phyloP scores from a whole-genome alignment of 805 yeast species.

The Metschnikowia cubensis region DNA sequence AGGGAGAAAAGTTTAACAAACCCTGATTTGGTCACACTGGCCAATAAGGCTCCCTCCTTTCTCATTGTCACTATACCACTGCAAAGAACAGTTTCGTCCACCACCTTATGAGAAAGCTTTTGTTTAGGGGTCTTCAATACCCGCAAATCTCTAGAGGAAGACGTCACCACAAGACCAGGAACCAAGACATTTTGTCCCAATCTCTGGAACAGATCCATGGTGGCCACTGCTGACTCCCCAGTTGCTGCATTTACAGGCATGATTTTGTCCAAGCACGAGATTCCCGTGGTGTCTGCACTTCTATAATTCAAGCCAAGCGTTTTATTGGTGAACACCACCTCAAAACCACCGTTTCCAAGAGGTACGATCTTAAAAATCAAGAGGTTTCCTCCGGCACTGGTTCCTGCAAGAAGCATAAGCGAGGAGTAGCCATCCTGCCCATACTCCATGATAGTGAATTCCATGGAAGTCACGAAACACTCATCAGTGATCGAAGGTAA shows the following conservation, averaged over 20 bases:
- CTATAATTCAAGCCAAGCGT: slow-evolving; percentile 35
- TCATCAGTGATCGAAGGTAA: slow-evolving; percentile 30
- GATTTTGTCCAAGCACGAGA: slow-evolving; percentile 50
- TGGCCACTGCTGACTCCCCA: slow-evolving; percentile 67
- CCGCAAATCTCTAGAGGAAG: slow-evolving; percentile 59
- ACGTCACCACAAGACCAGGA: slow-evolving; percentile 58
- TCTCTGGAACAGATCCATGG: slow-evolving; percentile 50
- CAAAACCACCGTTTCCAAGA: slow-evolving; percentile 54
- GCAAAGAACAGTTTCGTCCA: slow-evolving; percentile 44
- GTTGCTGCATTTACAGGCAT: slow-evolving; percentile 53
- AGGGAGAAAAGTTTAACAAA: slow-evolving; percentile 46
- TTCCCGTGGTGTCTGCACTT: slow-evolving; percentile 41
- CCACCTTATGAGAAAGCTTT: slow-evolving; percentile 60
- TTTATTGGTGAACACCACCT: slow-evolving; percentile 48
- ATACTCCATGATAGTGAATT: slow-evolving; percentile 67
- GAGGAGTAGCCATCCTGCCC: slow-evolving; percentile 69
- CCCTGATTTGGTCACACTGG: slow-evolving; percentile 44
- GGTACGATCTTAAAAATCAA: slow-evolving; percentile 65
- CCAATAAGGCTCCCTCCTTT: slow-evolving; percentile 45
- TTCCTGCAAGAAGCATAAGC: slow-evolving; percentile 71
- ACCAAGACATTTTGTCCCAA: slow-evolving; percentile 57
- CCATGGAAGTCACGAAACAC: slow-evolving; percentile 53
- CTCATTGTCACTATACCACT: slow-evolving; percentile 49
- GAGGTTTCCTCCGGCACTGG: slow-evolving; percentile 66
- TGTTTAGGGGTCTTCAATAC: slow-evolving; percentile 56